Percentiles rank a stretch among this genome's conserved stretches.
Evolutionary conservation across 371 early-diverging fungal genomes (phyloP).

Genomic region (Chytridium lagenaria): DNA sequence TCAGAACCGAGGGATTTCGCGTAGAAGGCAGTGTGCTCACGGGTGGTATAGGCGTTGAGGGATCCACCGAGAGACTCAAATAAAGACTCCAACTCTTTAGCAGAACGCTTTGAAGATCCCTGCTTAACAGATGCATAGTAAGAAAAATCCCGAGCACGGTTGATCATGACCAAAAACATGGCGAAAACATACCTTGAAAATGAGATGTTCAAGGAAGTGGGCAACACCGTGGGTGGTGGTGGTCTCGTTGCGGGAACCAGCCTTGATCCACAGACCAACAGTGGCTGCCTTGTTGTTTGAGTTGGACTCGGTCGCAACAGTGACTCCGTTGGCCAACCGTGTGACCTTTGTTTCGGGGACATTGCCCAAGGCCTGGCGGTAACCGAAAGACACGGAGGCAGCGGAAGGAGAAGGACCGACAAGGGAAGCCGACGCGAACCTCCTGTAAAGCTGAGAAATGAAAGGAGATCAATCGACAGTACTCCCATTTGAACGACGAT

Average conservation of each 20-base stretch:
- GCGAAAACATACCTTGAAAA: constrained; percentile 83
- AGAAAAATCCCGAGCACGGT: too few species aligned
- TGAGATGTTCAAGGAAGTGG: constrained; percentile 98
- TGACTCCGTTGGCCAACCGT: constrained; percentile 89
- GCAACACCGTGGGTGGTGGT: constrained; percentile 93
- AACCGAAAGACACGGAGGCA: constrained; percentile 45
- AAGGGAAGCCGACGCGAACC: constrained; percentile 22
- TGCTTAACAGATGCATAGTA: too few species aligned
- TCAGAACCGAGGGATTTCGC: constrained; percentile 91
- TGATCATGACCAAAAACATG: constrained; percentile 6
- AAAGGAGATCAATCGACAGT: too few species aligned
- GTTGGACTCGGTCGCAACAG: constrained; percentile 93
- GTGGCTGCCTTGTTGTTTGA: constrained; percentile 93
- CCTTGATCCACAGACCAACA: constrained; percentile 98
- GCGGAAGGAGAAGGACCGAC: constrained; percentile 41
- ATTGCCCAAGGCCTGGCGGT: constrained; percentile 52
- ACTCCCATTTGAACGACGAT: too few species aligned
- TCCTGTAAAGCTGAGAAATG: background rate
- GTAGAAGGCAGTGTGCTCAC: constrained; percentile 98
- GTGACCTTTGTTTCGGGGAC: constrained; percentile 78
- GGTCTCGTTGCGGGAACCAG: constrained; percentile 93
- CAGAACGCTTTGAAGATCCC: constrained; percentile 87
- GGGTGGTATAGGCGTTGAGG: constrained; percentile 96
- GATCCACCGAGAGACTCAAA: constrained; percentile 98
- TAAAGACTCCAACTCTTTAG: constrained; percentile 88